Base-by-base conservation (phyloP, 495 filamentous ascomycete species). In the Penicillium pancosmium region DNA sequence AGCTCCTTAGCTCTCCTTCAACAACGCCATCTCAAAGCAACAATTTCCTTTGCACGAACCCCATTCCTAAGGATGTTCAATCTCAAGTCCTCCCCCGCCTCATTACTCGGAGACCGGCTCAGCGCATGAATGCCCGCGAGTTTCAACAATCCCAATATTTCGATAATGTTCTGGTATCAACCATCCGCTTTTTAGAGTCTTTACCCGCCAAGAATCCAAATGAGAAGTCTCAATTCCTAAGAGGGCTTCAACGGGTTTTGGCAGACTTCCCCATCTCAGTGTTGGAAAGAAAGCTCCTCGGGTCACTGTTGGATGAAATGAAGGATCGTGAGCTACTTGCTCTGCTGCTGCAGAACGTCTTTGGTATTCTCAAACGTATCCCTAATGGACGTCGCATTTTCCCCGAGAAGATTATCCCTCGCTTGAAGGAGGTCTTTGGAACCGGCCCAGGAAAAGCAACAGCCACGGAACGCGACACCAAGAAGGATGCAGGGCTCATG, bases 101-200 rank as follows among this genome's bases (percentile, higher is more conserved):
- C 31, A 90, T 98, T 56, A 93, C 94, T 0, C 82, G 95, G 54
- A 80, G 91, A 51, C 91, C 94, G 1, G 90, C 91, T 2, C 88
- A 94, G 64, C 83, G 94, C 31, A 85, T 96, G 78, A 93, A 85
- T 54, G 95, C 93, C 36, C 84, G 86, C 52, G 93, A 96, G 61
- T 98, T 98, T 59, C 93, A 98, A 68, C 86, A 96, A 68, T 92
- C 91, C 57, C 84, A 86, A 59, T 98, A 95, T 68, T 98, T 98
- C 61, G 91, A 98, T 70, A 98, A 97, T 68, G 92, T 97, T 51
- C 80, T 98, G 21, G 90, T 98, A 25, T 94, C 92, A 1, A 94
- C 95, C 0, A 92, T 98, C 52, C 92, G 95, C 23, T 98, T 98
- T 66, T 76, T 98, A 23, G 94, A 98, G 60, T 80, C 84, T 0